These are phyloP conservation scores for Daldinia childiae DNA, from an alignment of 495 filamentous ascomycete genomes.

Conservation along the genomic window DNA sequence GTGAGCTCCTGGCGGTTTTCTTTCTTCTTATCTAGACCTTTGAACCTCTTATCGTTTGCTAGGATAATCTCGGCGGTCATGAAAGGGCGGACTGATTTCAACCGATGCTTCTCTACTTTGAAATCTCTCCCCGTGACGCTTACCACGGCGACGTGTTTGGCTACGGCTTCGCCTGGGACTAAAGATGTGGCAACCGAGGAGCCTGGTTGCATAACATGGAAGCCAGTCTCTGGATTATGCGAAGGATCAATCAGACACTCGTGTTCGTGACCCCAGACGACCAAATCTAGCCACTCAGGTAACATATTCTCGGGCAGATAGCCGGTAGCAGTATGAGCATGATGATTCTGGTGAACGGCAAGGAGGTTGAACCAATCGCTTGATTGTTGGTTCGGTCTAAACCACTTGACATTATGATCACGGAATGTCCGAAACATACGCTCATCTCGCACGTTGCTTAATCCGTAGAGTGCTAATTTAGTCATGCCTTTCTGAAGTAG, in stretches of 20 bases:
- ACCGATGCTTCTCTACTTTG: slow-evolving; percentile 77
- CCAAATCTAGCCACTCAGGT: slow-evolving; percentile 88
- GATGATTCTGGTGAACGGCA: slow-evolving; percentile 95
- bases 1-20: slow-evolving; percentile 86
- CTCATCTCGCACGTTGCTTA: slow-evolving; percentile 97
- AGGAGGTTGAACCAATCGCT: slow-evolving; percentile 97
- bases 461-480: slow-evolving; percentile 92
- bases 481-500: slow-evolving; percentile 93
- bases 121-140: slow-evolving; percentile 86
- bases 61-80: slow-evolving; percentile 85
- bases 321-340: slow-evolving; percentile 86
- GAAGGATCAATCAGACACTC: slow-evolving; percentile 90
- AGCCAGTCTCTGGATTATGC: slow-evolving; percentile 84
- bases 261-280: slow-evolving; percentile 98
- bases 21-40: slow-evolving; percentile 77
- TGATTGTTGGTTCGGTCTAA: slow-evolving; percentile 81
- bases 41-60: slow-evolving; percentile 76
- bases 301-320: slow-evolving; percentile 96
- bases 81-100: slow-evolving; percentile 92
- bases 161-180: slow-evolving; percentile 85
- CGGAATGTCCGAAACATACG: slow-evolving; percentile 91
- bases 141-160: slow-evolving; percentile 89
- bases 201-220: slow-evolving; percentile 96
- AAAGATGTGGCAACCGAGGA: slow-evolving; percentile 96
- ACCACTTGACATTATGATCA: slow-evolving; percentile 94